Base-by-base conservation (phyloP, 177 flowering plant genomes). In the Tripterygium wilfordii region DNA sequence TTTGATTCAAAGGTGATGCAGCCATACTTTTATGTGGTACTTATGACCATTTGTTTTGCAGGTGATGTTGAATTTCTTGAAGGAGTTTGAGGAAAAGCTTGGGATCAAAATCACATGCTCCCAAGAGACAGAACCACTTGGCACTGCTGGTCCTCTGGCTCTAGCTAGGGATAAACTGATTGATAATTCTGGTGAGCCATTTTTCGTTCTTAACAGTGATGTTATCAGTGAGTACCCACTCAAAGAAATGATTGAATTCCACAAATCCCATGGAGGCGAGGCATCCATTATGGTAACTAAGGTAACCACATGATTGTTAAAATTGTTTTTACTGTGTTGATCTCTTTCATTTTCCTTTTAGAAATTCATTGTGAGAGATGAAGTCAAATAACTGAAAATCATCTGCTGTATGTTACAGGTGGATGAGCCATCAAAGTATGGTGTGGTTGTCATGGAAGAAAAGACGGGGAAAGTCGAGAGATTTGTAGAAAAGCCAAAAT, bases 121-220 rank as follows among this genome's bases (percentile, higher is more conserved):
- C 8, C 91, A 75, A 56, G 98, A 90, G 75, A 83, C 89, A 39
- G 96, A 88, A 67, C 98, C 98, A 36, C 77, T 90, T 4, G 98
- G 98, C 16, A 90, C 98, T 42, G 98, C 98, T 19, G 98, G 98
- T 45, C 98, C 95, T 42, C 62, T 90, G 50, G 98, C 98, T 56
- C 53, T 90, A 50, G 96, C 96, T 5, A 77, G 89, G 66, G 95
- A 88, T 55, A 88, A 80, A 31, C 79, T 88, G 45, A 38, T 74
- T 8, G 98, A 85, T 62, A 83, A 55, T 5, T 79, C 96, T 48
- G 85, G 86, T 26, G 82, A 81, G 54, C 98, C 96, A n/a, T 85
- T 91, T 58, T 90, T 91, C 53, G 95, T 88, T 47, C 95, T 91
- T 59, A 91, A 88, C 72, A 91, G 98, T 60, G 98, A 88, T 69